Percentiles rank a stretch among this genome's conserved stretches.
Evolutionary conservation across 768 basidiomycete genomes (phyloP).

Genomic region (Inosperma sp.): DNA sequence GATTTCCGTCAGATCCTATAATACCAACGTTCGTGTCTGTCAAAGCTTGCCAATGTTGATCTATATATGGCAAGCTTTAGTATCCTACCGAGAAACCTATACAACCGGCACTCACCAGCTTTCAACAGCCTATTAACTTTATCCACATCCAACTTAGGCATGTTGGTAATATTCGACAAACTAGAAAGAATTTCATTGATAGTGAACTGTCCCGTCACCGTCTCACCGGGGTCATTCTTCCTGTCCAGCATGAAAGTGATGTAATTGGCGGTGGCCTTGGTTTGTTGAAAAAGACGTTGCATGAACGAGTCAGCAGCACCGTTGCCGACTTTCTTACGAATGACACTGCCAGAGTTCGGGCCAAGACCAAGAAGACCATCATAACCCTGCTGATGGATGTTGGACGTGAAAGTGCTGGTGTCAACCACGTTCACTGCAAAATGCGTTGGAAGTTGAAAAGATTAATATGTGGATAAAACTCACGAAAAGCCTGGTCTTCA

Average conservation of each 20-base stretch:
- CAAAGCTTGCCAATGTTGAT: slow-evolving; percentile 79
- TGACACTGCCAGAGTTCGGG: slow-evolving; percentile 66
- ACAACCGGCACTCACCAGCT: slow-evolving; percentile 30
- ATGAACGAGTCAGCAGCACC: slow-evolving; percentile 54
- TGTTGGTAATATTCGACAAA: slow-evolving; percentile 54
- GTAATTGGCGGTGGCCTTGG: slow-evolving; percentile 53
- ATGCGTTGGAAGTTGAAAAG: background rate
- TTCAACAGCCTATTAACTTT: slow-evolving; percentile 55
- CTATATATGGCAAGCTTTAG: slow-evolving; percentile 23
- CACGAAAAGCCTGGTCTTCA: slow-evolving; percentile 63
- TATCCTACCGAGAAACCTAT: background rate
- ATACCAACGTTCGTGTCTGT: slow-evolving; percentile 63
- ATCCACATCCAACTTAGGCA: slow-evolving; percentile 64
- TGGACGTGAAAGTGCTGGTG: slow-evolving; percentile 56
- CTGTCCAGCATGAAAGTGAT: slow-evolving; percentile 67
- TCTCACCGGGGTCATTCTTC: slow-evolving; percentile 45
- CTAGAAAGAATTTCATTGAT: slow-evolving; percentile 60
- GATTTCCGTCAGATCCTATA: slow-evolving; percentile 70
- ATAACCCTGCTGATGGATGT: slow-evolving; percentile 58
- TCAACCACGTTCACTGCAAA: slow-evolving; percentile 57
- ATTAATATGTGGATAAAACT: slow-evolving; percentile 22
- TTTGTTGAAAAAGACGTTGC: slow-evolving; percentile 60
- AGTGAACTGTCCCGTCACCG: slow-evolving; percentile 61
- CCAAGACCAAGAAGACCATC: slow-evolving; percentile 74
- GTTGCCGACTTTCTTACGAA: slow-evolving; percentile 49